A percentile compares a stretch with the other conserved stretches of the same genome.
These are phyloP conservation scores for Lenwebbia sp. DNA, from an alignment of 345 rosid species.

Conservation along the genomic window DNA sequence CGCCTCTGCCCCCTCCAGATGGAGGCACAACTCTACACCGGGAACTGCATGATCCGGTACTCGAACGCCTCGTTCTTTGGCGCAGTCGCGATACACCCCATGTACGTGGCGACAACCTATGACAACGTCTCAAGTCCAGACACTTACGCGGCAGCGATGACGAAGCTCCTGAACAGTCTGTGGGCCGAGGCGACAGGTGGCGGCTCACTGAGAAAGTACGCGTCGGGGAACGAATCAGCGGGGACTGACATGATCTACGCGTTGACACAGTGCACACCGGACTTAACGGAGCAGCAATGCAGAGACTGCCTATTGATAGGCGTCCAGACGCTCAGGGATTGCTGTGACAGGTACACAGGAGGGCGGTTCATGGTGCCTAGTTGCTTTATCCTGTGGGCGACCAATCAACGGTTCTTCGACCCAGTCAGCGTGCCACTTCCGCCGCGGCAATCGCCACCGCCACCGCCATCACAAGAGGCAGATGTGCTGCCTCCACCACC, in stretches of 20 bases:
- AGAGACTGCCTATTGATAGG: not conserved
- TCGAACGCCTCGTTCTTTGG: not conserved
- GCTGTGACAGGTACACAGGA: not conserved
- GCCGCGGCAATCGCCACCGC: rapidly evolving
- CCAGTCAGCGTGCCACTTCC: not conserved
- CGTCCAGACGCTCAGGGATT: rapidly evolving
- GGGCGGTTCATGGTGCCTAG: not conserved
- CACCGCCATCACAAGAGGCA: rapidly evolving
- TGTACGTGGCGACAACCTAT: rapidly evolving
- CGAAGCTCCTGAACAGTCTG: not conserved
- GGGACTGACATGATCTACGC: conserved; percentile 9
- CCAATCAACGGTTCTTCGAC: not conserved
- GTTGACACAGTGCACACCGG: conserved; percentile 33
- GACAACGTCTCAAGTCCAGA: not conserved
- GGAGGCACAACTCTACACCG: not conserved
- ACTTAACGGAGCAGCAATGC: conserved; percentile 10
- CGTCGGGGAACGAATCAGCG: conserved; percentile 13
- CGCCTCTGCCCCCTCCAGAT: not conserved
- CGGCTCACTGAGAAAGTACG: conserved; percentile 22
- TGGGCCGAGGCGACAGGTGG: not conserved
- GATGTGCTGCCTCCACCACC: not conserved
- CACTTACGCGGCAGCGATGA: not conserved
- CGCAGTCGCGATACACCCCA: rapidly evolving
- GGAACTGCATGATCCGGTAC: not conserved
- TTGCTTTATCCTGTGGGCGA: not conserved